These are phyloP conservation scores for Citrus sinensis DNA, from an alignment of 345 rosid genomes.

Conservation along the genomic window DNA sequence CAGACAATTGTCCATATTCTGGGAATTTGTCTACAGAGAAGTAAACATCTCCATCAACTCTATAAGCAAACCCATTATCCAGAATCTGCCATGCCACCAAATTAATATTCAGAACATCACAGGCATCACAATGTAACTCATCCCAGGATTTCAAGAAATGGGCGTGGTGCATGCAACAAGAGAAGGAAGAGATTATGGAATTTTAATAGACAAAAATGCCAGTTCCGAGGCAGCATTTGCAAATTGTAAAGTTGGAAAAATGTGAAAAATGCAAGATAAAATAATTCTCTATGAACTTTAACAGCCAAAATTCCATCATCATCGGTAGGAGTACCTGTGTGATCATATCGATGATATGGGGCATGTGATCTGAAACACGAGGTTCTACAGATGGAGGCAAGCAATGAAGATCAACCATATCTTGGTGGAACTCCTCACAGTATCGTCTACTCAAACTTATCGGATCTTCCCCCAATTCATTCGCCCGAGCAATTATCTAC, in stretches of 20 bases:
- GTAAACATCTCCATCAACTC: constrained; percentile 72
- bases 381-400: constrained; percentile 82
- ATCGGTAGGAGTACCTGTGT: constrained; percentile 49
- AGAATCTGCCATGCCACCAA: constrained; percentile 54
- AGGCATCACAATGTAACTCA: not conserved
- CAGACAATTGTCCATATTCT: constrained; percentile 77
- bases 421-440: constrained; percentile 77
- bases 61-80: constrained; percentile 82
- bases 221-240: not conserved
- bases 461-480: constrained; percentile 86
- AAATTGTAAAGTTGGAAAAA: not conserved
- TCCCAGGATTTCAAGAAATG: not conserved
- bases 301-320: not conserved
- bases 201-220: not conserved
- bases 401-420: constrained; percentile 79
- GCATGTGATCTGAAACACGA: constrained; percentile 88
- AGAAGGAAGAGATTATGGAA: not conserved
- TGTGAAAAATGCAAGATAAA: not conserved
- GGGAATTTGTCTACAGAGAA: constrained; percentile 76
- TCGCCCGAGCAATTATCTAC: constrained; percentile 90
- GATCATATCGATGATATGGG: constrained; percentile 84
- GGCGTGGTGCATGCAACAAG: not conserved
- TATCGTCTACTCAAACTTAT: constrained; percentile 75
- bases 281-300: not conserved
- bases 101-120: not conserved